Evolutionary conservation across 768 basidiomycete species (phyloP).

Genomic region (Tylopilus balloui): DNA sequence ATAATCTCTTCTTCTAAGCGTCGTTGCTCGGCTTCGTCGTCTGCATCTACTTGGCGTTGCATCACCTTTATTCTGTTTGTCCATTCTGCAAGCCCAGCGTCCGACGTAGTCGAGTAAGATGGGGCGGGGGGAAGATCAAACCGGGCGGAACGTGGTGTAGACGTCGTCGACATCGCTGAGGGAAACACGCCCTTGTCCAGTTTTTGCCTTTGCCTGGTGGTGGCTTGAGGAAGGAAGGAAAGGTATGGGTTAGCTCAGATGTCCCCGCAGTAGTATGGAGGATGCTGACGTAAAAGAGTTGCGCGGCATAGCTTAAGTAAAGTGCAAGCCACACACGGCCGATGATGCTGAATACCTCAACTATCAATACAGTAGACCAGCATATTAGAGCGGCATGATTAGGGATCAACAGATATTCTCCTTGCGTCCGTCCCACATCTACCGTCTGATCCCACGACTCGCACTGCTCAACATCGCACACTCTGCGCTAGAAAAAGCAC

Average conservation of each 20-base stretch:
- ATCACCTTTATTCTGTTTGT: constrained; percentile 73
- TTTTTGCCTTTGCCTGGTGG: neutral
- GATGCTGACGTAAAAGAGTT: constrained; percentile 25
- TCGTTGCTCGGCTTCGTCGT: constrained; percentile 73
- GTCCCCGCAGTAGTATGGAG: neutral
- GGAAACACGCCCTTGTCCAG: neutral
- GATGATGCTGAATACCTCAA: too few species aligned
- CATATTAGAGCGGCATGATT: too few species aligned
- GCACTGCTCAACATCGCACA: too few species aligned
- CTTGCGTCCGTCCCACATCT: too few species aligned
- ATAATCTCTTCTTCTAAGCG: constrained; percentile 56
- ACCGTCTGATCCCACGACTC: too few species aligned
- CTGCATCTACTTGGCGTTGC: constrained; percentile 76
- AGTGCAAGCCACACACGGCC: too few species aligned
- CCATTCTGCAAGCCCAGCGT: constrained; percentile 75
- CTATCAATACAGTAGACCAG: too few species aligned
- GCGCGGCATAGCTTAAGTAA: too few species aligned
- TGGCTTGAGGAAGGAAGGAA: neutral
- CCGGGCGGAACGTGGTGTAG: constrained; percentile 28
- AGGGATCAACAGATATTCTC: too few species aligned
- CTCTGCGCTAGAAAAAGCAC: too few species aligned
- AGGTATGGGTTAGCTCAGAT: neutral
- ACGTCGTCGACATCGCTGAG: constrained; percentile 26
- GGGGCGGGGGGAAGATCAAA: constrained; percentile 39
- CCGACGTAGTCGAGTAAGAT: constrained; percentile 32